Evolutionary conservation across 169 alveolate species (phyloP), one percentile per base, ranked within the genome.

Genomic region (Cryptosporidium muris): DNA sequence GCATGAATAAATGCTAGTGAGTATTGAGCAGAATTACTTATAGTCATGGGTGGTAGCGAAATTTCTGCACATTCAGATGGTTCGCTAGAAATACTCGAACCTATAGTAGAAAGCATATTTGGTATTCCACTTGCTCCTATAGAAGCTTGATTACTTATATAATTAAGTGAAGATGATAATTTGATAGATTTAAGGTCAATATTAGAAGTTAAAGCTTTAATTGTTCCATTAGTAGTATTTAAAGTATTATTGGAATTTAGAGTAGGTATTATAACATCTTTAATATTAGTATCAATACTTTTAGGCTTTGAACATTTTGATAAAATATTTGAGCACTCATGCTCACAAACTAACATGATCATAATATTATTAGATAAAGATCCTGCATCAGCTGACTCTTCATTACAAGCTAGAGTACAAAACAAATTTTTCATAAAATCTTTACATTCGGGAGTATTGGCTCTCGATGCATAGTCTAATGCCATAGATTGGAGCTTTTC

Each of bases 381-480:
- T 49, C 85, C 85, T 16, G 60, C 48, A 4, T 74, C 85, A 1
- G 85, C 54, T 2, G 85, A 74, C 68, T 74, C 85, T 43, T 74
- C 85, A 11, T 74, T 74, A 37, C 85, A 74, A 34, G 85, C 85
- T 38, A 74, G 8, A 74, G 85, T 74, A 38, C 85, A 74, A 62
- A 74, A 74, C 4, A 74, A 49, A 37, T 74, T 74, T 36, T 74
- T 74, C 51, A 74, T 58, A 62, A 74, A 74, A 36, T 51, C 11
- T 0, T 51, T 37, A 11, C 85, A 74, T 5, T 74, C 85, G 1
- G 85, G 11, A 34, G 40, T 58, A 11, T 11, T 40, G 5, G 42
- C 74, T 43, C 47, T 60, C 16, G 53, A 38, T 1, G 85, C 54
- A 48, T 74, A 74, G 16, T 74, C 51, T 42, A 58, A 66, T 58